Evolutionary conservation across 1,284 basidiomycete genomes (phyloP).

Genomic region (Volvariella volvacea): DNA sequence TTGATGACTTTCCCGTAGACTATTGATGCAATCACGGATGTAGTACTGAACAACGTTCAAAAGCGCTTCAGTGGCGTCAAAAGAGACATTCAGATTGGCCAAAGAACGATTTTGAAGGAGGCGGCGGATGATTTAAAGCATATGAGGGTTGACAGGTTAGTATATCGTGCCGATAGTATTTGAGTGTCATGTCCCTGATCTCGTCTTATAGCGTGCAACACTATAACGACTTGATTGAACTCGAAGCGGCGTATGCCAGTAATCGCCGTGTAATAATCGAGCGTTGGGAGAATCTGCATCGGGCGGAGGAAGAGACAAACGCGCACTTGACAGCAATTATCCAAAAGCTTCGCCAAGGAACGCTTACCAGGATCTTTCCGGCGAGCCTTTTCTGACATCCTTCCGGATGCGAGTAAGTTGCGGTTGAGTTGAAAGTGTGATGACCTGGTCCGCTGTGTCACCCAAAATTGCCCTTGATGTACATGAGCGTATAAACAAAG

Average conservation of each 20-base stretch:
- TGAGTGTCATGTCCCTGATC: slow-evolving; percentile 10
- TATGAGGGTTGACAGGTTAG: slow-evolving; percentile 33
- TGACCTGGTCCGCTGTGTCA: too few species aligned
- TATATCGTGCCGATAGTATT: neutral
- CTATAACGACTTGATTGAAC: slow-evolving; percentile 20
- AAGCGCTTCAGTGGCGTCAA: slow-evolving; percentile 33
- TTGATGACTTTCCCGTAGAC: slow-evolving; percentile 12
- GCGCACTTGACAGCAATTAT: slow-evolving; percentile 13
- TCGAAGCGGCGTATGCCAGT: slow-evolving; percentile 19
- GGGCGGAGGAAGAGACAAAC: slow-evolving; percentile 10
- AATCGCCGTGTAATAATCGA: slow-evolving; percentile 15
- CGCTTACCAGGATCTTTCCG: slow-evolving; percentile 19
- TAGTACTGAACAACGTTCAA: slow-evolving; percentile 33
- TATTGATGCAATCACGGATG: slow-evolving; percentile 23
- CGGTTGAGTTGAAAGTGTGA: too few species aligned
- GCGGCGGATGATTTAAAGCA: slow-evolving; percentile 32
- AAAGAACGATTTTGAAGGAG: slow-evolving; percentile 32
- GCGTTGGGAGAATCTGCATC: slow-evolving; percentile 14
- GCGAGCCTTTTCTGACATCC: slow-evolving; percentile 11
- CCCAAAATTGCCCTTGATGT: too few species aligned
- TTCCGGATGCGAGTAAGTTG: neutral
- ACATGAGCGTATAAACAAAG: too few species aligned
- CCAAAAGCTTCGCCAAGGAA: slow-evolving; percentile 19
- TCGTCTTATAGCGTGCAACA: slow-evolving; percentile 25
- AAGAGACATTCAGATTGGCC: slow-evolving; percentile 32